phyloP scores from a whole-genome alignment of 2,329 filamentous ascomycete species.

The Myrmaecium sp. region DNA sequence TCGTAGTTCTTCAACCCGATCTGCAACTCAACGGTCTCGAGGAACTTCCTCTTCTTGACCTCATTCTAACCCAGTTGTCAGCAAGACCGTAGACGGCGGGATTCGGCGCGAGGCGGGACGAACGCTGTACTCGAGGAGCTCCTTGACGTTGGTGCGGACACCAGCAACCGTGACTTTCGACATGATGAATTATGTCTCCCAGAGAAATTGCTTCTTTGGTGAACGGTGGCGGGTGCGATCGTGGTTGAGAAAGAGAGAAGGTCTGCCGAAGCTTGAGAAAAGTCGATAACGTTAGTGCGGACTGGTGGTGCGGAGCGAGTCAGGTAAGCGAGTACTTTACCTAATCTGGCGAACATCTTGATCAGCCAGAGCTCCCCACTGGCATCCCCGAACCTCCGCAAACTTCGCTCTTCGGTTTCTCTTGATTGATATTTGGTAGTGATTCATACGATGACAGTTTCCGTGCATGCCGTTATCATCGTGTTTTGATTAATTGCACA shows the following conservation, averaged over 20 bases:
- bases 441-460: no score
- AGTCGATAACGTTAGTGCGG: no score
- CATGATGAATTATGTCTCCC: slow-evolving; percentile 33
- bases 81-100: neutral
- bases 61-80: slow-evolving; percentile 17
- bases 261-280: no score
- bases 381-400: no score
- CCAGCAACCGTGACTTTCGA: slow-evolving; percentile 63
- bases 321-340: no score
- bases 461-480: no score
- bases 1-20: slow-evolving; percentile 36
- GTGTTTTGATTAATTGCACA: no score
- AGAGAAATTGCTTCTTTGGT: slow-evolving; percentile 15
- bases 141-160: slow-evolving; percentile 67
- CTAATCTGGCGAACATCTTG: no score
- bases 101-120: neutral
- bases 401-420: no score
- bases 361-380: no score
- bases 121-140: slow-evolving; percentile 78
- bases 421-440: no score
- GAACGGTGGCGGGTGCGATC: slow-evolving; percentile 18
- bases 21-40: slow-evolving; percentile 71
- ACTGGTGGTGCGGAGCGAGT: no score
- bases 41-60: slow-evolving; percentile 97
- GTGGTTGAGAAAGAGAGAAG: slow-evolving; percentile 10